A percentile compares a stretch with the other conserved stretches of the same genome.
Conservation (phyloP, 2,329 filamentous ascomycete genomes). For the Scedosporium apiospermum region DNA sequence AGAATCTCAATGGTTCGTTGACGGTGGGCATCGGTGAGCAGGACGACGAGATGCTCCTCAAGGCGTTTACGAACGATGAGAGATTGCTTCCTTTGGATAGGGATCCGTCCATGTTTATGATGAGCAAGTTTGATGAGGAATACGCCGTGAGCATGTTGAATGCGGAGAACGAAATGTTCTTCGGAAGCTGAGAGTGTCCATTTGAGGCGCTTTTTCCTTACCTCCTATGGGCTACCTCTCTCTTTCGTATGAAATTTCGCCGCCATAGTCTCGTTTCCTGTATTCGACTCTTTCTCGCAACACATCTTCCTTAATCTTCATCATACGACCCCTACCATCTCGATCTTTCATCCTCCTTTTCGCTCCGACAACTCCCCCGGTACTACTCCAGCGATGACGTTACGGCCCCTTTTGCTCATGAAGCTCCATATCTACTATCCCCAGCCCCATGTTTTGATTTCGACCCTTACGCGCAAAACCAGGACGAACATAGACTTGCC, state of each 20-base stretch:
- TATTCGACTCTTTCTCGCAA: background rate
- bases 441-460: background rate
- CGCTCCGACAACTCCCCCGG: background rate
- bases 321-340: background rate
- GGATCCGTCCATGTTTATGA: slow-evolving; percentile 38
- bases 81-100: slow-evolving; percentile 32
- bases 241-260: background rate
- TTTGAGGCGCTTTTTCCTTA: background rate
- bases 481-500: background rate
- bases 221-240: background rate
- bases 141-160: slow-evolving; percentile 44
- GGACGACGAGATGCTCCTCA: slow-evolving; percentile 37
- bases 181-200: slow-evolving; percentile 22
- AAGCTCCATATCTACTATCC: background rate
- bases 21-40: slow-evolving; percentile 24
- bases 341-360: background rate
- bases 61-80: slow-evolving; percentile 32
- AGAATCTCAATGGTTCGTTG: slow-evolving; percentile 16
- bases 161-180: slow-evolving; percentile 42
- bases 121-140: slow-evolving; percentile 45
- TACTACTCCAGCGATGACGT: background rate
- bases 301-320: background rate
- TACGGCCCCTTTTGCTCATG: background rate
- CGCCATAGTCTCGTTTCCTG: background rate
- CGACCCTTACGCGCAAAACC: background rate